Percentiles rank a stretch among this genome's conserved stretches.
These are phyloP conservation scores for Apiospora saccharicola DNA, from an alignment of 2,329 filamentous ascomycete species.

Conservation along the genomic window DNA sequence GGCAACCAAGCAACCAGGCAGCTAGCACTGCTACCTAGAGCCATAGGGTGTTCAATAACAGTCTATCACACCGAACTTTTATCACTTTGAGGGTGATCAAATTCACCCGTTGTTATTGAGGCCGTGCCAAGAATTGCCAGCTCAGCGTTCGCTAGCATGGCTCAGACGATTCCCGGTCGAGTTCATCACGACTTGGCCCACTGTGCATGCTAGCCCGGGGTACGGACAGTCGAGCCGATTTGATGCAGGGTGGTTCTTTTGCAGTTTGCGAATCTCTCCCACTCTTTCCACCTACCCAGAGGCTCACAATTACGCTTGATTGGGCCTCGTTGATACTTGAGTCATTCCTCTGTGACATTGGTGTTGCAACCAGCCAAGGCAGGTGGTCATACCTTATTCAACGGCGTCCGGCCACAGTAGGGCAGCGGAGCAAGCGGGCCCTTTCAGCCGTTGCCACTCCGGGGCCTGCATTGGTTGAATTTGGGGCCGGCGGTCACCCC, in stretches of 20 bases:
- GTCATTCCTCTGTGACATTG: neutral
- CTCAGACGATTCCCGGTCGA: neutral
- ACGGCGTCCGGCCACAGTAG: neutral
- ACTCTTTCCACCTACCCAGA: neutral
- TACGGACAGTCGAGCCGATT: neutral
- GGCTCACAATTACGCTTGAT: neutral
- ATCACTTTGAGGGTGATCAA: neutral
- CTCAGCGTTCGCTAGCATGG: neutral
- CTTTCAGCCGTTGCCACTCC: neutral
- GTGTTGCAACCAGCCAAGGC: neutral
- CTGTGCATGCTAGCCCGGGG: neutral
- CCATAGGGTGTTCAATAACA: neutral
- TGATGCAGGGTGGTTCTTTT: neutral
- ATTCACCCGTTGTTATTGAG: neutral
- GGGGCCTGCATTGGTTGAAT: neutral
- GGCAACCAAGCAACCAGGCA: slow-evolving; percentile 3
- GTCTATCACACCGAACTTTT: neutral
- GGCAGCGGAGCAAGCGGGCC: neutral
- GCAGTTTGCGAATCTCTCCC: neutral
- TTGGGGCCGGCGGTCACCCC: neutral
- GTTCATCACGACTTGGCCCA: neutral
- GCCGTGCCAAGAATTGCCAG: neutral
- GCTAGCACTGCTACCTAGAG: neutral
- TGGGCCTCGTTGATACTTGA: neutral
- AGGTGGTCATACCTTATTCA: neutral